Percentiles rank a stretch among this genome's conserved stretches.
phyloP scores from a whole-genome alignment of 305 asterid genomes.

The Striga hermonthica region DNA sequence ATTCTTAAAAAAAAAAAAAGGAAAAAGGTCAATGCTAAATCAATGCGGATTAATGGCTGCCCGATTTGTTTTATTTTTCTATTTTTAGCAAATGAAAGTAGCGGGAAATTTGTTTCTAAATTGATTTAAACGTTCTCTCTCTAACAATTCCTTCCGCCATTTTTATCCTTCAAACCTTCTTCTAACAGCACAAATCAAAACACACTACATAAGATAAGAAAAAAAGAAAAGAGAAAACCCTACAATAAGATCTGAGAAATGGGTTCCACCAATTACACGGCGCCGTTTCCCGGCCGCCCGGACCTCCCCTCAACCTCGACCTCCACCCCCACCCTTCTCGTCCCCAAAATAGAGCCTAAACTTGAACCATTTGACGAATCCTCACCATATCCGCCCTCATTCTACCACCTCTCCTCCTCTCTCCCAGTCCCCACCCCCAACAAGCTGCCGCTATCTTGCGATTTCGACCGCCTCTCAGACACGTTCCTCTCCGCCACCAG shows the following conservation, averaged over 20 bases:
- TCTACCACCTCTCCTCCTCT: constrained; percentile 8
- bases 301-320: not conserved
- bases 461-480: constrained; percentile 44
- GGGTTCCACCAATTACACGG: constrained; percentile 32
- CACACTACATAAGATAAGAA: not conserved
- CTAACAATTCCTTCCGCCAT: not conserved
- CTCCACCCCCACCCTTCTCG: constrained; percentile 23
- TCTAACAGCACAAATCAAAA: not conserved
- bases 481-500: constrained; percentile 40
- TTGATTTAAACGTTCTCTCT: no score
- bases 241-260: constrained; percentile 18
- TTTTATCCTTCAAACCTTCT: not conserved
- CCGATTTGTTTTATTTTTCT: no score
- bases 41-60: no score
- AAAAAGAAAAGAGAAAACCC: not conserved
- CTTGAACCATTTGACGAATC: constrained; percentile 46
- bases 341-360: constrained; percentile 47
- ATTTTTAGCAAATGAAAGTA: no score
- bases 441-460: constrained; percentile 34
- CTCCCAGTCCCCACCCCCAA: constrained; percentile 17
- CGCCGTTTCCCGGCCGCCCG: constrained; percentile 34
- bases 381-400: constrained; percentile 18
- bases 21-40: no score
- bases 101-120: no score
- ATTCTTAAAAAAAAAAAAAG: no score